Conservation (phyloP, 192 early-diverging fungal genomes). For the Dispira simplex region DNA sequence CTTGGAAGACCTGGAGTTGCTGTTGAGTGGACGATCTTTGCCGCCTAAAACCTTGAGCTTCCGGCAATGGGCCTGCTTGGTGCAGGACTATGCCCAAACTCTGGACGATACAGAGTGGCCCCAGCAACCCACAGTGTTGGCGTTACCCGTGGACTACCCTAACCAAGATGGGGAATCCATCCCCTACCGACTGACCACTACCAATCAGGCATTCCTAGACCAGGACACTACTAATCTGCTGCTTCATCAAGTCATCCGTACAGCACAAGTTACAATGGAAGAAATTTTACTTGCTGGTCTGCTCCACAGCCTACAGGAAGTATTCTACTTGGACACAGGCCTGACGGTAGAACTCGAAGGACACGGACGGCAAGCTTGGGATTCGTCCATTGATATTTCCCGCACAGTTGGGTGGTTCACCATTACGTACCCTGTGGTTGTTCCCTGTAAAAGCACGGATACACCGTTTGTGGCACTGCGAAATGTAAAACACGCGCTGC, state of each 20-base stretch:
- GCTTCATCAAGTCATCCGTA: neutral
- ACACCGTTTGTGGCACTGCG: neutral
- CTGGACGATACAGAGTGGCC: neutral
- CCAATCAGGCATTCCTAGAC: neutral
- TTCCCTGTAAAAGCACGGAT: neutral
- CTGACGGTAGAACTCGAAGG: neutral
- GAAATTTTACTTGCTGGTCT: neutral
- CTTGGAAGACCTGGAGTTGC: neutral
- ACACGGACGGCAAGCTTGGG: neutral
- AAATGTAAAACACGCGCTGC: neutral
- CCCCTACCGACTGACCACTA: neutral
- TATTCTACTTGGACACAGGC: neutral
- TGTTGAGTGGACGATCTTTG: neutral
- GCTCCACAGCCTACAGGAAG: neutral
- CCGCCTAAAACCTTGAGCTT: slow-evolving; percentile 3
- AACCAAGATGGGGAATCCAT: neutral
- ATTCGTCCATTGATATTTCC: neutral
- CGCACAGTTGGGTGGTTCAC: slow-evolving; percentile 9
- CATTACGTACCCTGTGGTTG: neutral
- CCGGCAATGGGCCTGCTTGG: neutral
- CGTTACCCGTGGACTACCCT: neutral
- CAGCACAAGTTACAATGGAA: neutral
- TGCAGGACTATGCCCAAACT: neutral
- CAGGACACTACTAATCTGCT: neutral
- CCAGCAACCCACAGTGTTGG: neutral